A percentile compares a stretch with the other conserved stretches of the same genome.
These are phyloP conservation scores for Debaryomyces udenii DNA, from an alignment of 1,139 yeast genomes.

Conservation along the genomic window DNA sequence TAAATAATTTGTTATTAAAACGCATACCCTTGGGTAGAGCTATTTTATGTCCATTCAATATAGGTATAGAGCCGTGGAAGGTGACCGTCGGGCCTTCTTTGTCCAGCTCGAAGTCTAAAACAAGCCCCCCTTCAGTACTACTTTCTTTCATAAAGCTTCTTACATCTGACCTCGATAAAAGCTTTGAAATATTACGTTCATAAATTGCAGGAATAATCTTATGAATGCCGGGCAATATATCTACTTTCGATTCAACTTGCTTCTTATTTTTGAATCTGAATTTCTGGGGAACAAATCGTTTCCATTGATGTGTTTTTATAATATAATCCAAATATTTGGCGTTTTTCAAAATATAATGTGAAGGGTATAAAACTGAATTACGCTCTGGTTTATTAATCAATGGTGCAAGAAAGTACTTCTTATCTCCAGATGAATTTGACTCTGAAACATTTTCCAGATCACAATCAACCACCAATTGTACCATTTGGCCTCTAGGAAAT, in stretches of 20 bases:
- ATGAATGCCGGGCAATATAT: constrained; percentile 18
- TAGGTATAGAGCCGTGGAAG: constrained; percentile 5
- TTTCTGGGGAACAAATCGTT: constrained; percentile 15
- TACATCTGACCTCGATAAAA: neutral
- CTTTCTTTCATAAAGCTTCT: neutral
- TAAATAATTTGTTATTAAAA: neutral
- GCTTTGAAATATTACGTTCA: constrained; percentile 5
- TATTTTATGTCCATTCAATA: constrained; percentile 8
- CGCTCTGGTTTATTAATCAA: constrained; percentile 5
- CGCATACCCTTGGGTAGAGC: neutral
- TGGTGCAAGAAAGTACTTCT: constrained; percentile 12
- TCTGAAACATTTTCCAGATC: constrained; percentile 1
- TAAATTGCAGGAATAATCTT: constrained; percentile 14
- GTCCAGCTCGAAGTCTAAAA: constrained; percentile 1
- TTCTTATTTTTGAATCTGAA: constrained; percentile 17
- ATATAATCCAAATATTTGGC: constrained; percentile 10
- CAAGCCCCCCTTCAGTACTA: neutral
- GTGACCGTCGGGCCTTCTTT: neutral
- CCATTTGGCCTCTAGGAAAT: constrained; percentile 29
- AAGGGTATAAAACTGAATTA: constrained; percentile 10
- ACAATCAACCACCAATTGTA: constrained; percentile 22
- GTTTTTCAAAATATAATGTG: constrained; percentile 14
- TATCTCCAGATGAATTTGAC: neutral
- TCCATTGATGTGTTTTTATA: constrained; percentile 12
- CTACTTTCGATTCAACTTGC: constrained; percentile 10